Conservation (phyloP, 306 rosid genomes). For the Prinsepia uniflora region DNA sequence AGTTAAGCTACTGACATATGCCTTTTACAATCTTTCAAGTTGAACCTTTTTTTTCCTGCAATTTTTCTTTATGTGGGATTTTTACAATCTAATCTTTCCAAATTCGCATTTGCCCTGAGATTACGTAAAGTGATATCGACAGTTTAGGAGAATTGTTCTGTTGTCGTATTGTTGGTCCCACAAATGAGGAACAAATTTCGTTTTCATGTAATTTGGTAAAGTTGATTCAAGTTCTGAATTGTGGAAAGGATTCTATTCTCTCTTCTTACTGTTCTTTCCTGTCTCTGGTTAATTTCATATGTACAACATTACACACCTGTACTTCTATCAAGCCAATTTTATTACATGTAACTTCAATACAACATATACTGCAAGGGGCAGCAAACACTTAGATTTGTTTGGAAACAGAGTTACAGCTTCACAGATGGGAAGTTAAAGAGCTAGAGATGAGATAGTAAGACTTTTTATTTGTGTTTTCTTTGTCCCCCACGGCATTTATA, state of each 20-base stretch:
- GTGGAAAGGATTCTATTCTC: background rate
- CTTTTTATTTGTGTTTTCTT: background rate
- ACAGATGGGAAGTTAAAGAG: background rate
- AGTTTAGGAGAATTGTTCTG: background rate
- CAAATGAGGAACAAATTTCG: background rate
- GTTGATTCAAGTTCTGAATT: background rate
- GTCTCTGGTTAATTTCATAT: background rate
- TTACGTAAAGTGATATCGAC: background rate
- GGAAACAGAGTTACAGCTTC: background rate
- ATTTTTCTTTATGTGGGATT: background rate
- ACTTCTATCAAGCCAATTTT: background rate
- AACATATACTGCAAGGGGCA: background rate
- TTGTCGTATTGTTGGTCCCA: background rate
- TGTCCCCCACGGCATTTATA: background rate
- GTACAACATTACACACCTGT: background rate
- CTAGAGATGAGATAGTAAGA: background rate
- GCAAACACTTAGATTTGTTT: background rate
- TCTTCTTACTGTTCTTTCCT: background rate
- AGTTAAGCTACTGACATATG: conserved; percentile 6
- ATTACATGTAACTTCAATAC: background rate
- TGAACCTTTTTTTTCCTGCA: background rate
- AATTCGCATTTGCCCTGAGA: background rate
- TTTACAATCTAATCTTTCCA: background rate
- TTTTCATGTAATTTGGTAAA: background rate
- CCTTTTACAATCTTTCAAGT: background rate